These are phyloP conservation scores for Apiotrichum mycotoxinovorans DNA, from an alignment of 1,284 basidiomycete genomes.

Conservation along the genomic window DNA sequence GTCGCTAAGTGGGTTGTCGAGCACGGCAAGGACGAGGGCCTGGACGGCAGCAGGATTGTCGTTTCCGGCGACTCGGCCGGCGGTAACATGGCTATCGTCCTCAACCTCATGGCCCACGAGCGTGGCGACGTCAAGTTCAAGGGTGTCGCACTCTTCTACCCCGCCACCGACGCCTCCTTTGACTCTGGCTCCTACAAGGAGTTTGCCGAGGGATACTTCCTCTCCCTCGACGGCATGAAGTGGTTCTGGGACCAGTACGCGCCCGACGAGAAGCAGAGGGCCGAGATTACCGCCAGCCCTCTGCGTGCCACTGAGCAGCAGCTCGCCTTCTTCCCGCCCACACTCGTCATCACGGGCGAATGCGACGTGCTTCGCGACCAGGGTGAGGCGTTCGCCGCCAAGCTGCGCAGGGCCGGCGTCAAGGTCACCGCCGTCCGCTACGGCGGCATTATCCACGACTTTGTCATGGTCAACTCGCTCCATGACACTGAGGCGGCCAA, in stretches of 20 bases:
- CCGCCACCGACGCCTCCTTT: slow-evolving; percentile 18
- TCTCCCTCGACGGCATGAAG: slow-evolving; percentile 19
- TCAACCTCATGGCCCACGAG: slow-evolving; percentile 11
- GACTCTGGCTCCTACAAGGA: slow-evolving; percentile 14
- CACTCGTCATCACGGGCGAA: slow-evolving; percentile 17
- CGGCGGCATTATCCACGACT: slow-evolving; percentile 19
- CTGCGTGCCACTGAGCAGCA: slow-evolving; percentile 7
- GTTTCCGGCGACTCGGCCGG: slow-evolving; percentile 17
- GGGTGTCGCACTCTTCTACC: slow-evolving; percentile 13
- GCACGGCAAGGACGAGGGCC: slow-evolving; percentile 10
- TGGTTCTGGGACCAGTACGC: slow-evolving; percentile 24
- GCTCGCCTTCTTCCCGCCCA: slow-evolving; percentile 15
- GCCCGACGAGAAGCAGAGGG: not conserved
- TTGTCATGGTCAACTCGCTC: slow-evolving; percentile 18
- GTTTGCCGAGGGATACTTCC: slow-evolving; percentile 16
- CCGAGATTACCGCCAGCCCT: slow-evolving; percentile 7
- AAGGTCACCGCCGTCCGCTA: slow-evolving; percentile 11
- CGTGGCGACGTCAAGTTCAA: slow-evolving; percentile 7
- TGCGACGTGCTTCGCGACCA: slow-evolving; percentile 20
- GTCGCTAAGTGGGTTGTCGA: slow-evolving; percentile 14
- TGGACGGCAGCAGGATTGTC: slow-evolving; percentile 9
- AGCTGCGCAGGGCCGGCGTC: slow-evolving; percentile 12
- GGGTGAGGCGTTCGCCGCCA: slow-evolving; percentile 16
- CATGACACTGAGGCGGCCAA: slow-evolving; percentile 14
- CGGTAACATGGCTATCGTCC: slow-evolving; percentile 17